Base-by-base conservation (phyloP, 805 yeast genomes). In the Nakazawaea molendinolei region DNA sequence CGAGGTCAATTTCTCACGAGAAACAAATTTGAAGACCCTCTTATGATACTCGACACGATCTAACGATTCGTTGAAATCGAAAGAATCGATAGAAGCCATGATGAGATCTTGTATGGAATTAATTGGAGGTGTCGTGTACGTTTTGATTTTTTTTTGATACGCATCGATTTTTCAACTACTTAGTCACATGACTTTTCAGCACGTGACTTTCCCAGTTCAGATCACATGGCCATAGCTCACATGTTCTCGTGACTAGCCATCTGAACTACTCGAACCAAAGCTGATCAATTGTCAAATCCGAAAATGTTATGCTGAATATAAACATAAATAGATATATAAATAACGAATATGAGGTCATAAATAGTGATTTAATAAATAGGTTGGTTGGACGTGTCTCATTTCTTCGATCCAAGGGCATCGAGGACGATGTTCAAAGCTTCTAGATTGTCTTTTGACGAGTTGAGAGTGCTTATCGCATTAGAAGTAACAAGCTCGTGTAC, bases 361-460 rank as follows among this genome's bases (percentile, higher is more conserved):
- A n/a, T n/a, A n/a, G n/a, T n/a, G n/a, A n/a, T n/a, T n/a, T n/a
- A n/a, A n/a, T n/a, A n/a, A n/a, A n/a, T n/a, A n/a, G n/a, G n/a
- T n/a, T n/a, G n/a, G n/a, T n/a, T n/a, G n/a, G n/a, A n/a, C n/a
- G n/a, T n/a, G 9, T 8, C 6, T 16, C 23, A 25, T 7, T 23
- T 10, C 20, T 36, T 38, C 12, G 43, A 40, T 12, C 48, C 49
- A 27, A 51, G 45, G 8, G 41, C 43, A 15, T 44, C 43, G 14
- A 50, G 39, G 4, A 50, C 32, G n/a, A 36, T 30, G 24, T 49
- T 48, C 31, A 50, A 40, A 22, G 40, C 48, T 35, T 48, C 45
- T 3, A 48, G 17, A 31, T 48, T 50, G 23, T 52, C 56, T 31
- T 49, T 50, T 33, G 47, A 47, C 5, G 47, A 41, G 16, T 39